These are phyloP conservation scores for Wickerhamomyces kurtzmanii DNA, from an alignment of 805 yeast species.

Conservation along the genomic window DNA sequence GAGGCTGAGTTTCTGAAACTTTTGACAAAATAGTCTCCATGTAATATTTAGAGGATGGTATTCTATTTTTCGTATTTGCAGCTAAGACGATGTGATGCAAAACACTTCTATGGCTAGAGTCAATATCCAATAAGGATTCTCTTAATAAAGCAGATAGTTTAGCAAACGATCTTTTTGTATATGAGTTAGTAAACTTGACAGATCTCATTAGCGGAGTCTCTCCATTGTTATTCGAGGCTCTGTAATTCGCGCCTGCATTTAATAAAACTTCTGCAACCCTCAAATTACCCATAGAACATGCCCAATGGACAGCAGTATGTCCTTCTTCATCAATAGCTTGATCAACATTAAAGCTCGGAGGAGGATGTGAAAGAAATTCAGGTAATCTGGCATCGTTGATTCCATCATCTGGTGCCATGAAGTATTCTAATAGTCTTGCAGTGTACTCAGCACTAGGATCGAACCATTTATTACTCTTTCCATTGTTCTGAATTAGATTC, in stretches of 20 bases:
- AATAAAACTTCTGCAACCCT: conserved; percentile 68
- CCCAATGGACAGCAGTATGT: conserved; percentile 95
- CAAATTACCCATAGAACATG: conserved; percentile 88
- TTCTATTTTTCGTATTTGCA: conserved; percentile 53
- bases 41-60: conserved; percentile 78
- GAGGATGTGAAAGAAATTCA: conserved; percentile 51
- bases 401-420: conserved; percentile 41
- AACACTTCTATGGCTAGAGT: conserved; percentile 64
- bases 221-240: conserved; percentile 55
- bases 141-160: conserved; percentile 66
- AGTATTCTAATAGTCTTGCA: conserved; percentile 39
- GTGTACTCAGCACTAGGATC: conserved; percentile 30
- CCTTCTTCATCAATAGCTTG: conserved; percentile 91
- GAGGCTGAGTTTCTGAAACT: conserved; percentile 53
- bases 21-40: conserved; percentile 68
- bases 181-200: conserved; percentile 82
- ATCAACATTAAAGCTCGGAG: conserved; percentile 55
- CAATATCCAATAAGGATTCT: conserved; percentile 71
- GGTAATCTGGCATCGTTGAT: conserved; percentile 38
- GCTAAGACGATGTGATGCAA: conserved; percentile 78
- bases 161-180: conserved; percentile 71
- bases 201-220: conserved; percentile 84
- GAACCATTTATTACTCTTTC: conserved; percentile 11
- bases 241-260: conserved; percentile 64
- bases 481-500: conserved; percentile 3